A percentile compares a stretch with the other conserved stretches of the same genome.
Evolutionary conservation across 129 eudicot genomes (phyloP).

Genomic region (Flaveria brownii): DNA sequence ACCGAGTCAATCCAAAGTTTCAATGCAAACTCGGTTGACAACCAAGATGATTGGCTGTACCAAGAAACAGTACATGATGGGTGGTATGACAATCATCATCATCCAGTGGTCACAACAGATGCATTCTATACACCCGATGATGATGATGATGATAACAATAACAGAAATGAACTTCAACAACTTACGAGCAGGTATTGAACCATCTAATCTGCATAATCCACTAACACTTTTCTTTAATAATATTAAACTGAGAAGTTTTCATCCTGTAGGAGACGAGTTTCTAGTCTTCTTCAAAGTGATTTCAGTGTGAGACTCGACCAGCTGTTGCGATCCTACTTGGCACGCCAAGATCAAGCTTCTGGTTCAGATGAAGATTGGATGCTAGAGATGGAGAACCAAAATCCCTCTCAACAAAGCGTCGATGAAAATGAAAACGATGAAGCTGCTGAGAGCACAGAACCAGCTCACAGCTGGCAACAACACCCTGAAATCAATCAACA

Average conservation of each 20-base stretch:
- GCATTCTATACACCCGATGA: slow-evolving; percentile 50
- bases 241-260: not conserved
- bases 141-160: slow-evolving; percentile 53
- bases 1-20: slow-evolving; percentile 4
- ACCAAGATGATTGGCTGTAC: slow-evolving; percentile 32
- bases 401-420: slow-evolving; percentile 38
- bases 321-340: slow-evolving; percentile 69
- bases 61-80: slow-evolving; percentile 40
- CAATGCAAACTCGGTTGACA: slow-evolving; percentile 38
- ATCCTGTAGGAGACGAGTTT: slow-evolving; percentile 74
- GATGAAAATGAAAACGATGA: slow-evolving; percentile 40
- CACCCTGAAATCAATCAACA: slow-evolving; percentile 21
- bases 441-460: slow-evolving; percentile 27
- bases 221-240: not conserved
- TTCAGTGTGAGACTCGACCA: slow-evolving; percentile 78
- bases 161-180: slow-evolving; percentile 61
- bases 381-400: slow-evolving; percentile 37
- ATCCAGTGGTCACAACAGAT: slow-evolving; percentile 39
- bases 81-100: slow-evolving; percentile 43
- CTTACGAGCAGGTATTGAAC: slow-evolving; percentile 66
- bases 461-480: slow-evolving; percentile 29
- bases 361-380: slow-evolving; percentile 54
- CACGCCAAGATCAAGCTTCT: slow-evolving; percentile 60
- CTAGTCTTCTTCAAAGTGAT: slow-evolving; percentile 89
- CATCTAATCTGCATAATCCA: slow-evolving; percentile 1